phyloP scores from a whole-genome alignment of 495 filamentous ascomycete species.

The Pyrenula massariospora region DNA sequence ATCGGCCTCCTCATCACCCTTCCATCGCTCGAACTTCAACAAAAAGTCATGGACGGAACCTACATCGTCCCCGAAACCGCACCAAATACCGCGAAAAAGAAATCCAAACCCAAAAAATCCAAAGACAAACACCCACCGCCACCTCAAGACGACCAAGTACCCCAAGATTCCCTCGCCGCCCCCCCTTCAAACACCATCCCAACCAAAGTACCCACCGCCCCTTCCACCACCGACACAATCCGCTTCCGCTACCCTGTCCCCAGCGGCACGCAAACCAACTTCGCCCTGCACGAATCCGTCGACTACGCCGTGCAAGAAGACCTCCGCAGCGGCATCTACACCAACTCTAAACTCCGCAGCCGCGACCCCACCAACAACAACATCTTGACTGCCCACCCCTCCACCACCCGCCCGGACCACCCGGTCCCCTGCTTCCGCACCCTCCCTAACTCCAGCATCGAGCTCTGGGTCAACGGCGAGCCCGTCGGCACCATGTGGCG shows the following conservation, averaged over 20 bases:
- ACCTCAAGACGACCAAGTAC: conserved; percentile 20
- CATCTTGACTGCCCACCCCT: conserved; percentile 16
- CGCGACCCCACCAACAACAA: conserved; percentile 33
- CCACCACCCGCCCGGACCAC: conserved; percentile 38
- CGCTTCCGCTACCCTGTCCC: conserved; percentile 82
- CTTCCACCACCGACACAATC: conserved; percentile 58
- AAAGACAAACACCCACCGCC: conserved; percentile 39
- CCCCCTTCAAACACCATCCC: neutral
- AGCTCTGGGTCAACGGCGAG: conserved; percentile 83
- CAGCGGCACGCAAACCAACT: conserved; percentile 60
- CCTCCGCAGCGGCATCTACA: conserved; percentile 59
- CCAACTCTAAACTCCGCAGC: conserved; percentile 36
- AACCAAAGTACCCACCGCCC: neutral
- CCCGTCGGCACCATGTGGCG: conserved; percentile 80
- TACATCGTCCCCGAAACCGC: conserved; percentile 35
- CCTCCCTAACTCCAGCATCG: conserved; percentile 74
- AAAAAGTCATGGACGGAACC: conserved; percentile 73
- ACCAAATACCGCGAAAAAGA: neutral
- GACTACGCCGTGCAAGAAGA: conserved; percentile 72
- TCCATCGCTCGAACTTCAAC: conserved; percentile 71
- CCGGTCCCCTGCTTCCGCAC: conserved; percentile 64
- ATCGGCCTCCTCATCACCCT: conserved; percentile 90
- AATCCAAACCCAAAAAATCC: conserved; percentile 1
- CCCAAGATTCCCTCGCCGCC: no score
- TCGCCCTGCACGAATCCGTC: conserved; percentile 92